Base-by-base conservation (phyloP, 306 rosid genomes). In the Cyclanthera cordifolia region DNA sequence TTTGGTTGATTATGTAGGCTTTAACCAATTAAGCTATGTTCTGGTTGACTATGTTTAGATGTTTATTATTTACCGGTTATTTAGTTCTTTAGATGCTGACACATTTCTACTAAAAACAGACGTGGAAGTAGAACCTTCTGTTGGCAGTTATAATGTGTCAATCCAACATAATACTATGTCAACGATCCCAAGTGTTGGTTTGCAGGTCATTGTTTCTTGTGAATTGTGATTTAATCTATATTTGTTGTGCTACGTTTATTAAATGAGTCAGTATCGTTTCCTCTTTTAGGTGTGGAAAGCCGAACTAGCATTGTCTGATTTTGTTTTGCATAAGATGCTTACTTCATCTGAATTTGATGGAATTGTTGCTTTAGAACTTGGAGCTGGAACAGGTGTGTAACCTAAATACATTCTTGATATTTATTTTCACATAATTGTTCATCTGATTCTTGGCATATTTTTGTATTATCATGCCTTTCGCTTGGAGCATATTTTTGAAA, bases 121-220 rank as follows among this genome's bases (percentile, higher is more conserved):
- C 20, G 60, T 23, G 32, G 69, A 49, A 23, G 77, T 82, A 53
- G 86, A 76, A 64, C 63, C 52, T 34, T 72, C 77, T 14, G 63
- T 27, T 70, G 51, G 50, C n/a, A 28, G 60, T 57, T 81, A 45
- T 61, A 52, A 25, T 10, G 71, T 85, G 48, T 70, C 67, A 27
- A 81, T 92, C 72, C 95, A 77, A 80, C 98, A 92, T 77, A 85
- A 80, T 80, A 83, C 89, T 79, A 85, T 95, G 54, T 85, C 98
- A 9, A 83, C 88, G 9, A 83, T 89, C 79, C 93, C 93, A 41
- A 80, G 80, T 72, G 98, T 93, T 72, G 96, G 98, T 67, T 81
- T 89, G 61, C 98, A 92, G 86, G 98, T 89, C 74, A 79, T 59
- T 21, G 53, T 75, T 49, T 60, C 24, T 27, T 1, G 23, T 72